phyloP scores from a whole-genome alignment of 345 rosid species.

The Raphanus raphanistrum region DNA sequence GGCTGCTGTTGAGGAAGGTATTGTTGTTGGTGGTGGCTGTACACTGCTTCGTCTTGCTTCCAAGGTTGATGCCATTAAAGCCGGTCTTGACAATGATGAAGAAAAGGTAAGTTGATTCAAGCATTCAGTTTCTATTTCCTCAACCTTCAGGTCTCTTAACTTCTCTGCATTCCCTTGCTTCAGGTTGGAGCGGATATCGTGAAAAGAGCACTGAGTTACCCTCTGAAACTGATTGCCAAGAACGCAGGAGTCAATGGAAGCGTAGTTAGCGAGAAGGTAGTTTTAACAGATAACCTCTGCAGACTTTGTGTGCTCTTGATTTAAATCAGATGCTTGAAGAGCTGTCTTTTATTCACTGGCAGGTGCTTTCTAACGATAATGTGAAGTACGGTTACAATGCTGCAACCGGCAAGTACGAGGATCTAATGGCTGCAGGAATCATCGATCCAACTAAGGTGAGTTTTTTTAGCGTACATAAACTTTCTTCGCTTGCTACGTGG shows the following conservation, averaged over 20 bases:
- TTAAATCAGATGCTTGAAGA: constrained; percentile 14
- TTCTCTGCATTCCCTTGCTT: background rate
- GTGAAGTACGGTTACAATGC: constrained; percentile 82
- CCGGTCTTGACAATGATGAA: constrained; percentile 73
- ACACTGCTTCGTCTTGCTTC: constrained; percentile 68
- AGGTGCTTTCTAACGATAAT: constrained; percentile 81
- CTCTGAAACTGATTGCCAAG: constrained; percentile 88
- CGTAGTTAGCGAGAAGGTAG: constrained; percentile 90
- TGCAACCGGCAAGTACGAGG: constrained; percentile 92
- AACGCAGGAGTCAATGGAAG: constrained; percentile 97
- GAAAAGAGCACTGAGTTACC: constrained; percentile 87
- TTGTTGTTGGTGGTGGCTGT: constrained; percentile 92
- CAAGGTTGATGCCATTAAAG: constrained; percentile 75
- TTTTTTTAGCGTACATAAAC: background rate
- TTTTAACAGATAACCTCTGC: background rate
- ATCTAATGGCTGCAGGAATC: constrained; percentile 95
- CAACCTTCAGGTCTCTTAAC: background rate
- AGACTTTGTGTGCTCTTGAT: constrained; percentile 2
- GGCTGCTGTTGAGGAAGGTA: constrained; percentile 93
- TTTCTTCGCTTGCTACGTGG: background rate
- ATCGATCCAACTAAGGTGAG: constrained; percentile 92
- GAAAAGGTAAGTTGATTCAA: constrained; percentile 60
- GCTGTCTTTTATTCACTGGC: constrained; percentile 6
- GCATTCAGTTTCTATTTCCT: background rate
- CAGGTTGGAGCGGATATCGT: constrained; percentile 97